A percentile compares a stretch with the other conserved stretches of the same genome.
phyloP scores from a whole-genome alignment of 257 asterid genomes.

The Osmanthus fragrans region DNA sequence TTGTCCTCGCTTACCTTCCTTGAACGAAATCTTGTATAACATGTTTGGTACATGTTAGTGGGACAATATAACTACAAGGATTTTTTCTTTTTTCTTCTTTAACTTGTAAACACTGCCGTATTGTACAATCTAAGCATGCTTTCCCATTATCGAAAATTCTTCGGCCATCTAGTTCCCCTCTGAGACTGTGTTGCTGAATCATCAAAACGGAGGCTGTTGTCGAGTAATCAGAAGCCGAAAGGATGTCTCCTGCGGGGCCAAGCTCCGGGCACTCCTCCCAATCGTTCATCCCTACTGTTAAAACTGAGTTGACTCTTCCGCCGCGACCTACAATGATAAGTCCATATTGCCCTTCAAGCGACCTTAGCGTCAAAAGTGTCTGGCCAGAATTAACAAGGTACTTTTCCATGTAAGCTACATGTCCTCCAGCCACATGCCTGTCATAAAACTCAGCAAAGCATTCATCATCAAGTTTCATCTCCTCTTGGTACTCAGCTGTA shows the following conservation, averaged over 20 bases:
- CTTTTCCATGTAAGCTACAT: constrained; percentile 85
- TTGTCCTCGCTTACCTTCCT: too few species aligned
- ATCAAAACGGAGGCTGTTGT: constrained; percentile 75
- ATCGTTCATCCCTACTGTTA: constrained; percentile 93
- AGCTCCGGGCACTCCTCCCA: constrained; percentile 98
- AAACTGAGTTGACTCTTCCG: constrained; percentile 71
- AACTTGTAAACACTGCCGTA: not conserved
- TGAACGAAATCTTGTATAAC: too few species aligned
- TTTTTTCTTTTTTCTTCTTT: not conserved
- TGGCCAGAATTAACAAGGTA: constrained; percentile 84
- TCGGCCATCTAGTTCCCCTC: constrained; percentile 87
- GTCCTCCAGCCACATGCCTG: constrained; percentile 80
- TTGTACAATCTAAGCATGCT: not conserved
- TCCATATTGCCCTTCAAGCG: constrained; percentile 82
- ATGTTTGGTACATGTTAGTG: too few species aligned
- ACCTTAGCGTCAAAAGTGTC: constrained; percentile 71
- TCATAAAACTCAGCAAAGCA: constrained; percentile 87
- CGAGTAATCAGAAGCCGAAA: constrained; percentile 83
- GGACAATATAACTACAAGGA: too few species aligned
- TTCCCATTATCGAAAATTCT: constrained; percentile 81
- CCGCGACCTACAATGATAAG: constrained; percentile 90
- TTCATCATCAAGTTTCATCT: constrained; percentile 86
- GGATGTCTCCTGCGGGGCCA: constrained; percentile 90
- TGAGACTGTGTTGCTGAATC: constrained; percentile 80
- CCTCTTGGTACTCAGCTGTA: constrained; percentile 75